Evolutionary conservation across 208 protist genomes (phyloP).

Genomic region (Leishmania major): DNA sequence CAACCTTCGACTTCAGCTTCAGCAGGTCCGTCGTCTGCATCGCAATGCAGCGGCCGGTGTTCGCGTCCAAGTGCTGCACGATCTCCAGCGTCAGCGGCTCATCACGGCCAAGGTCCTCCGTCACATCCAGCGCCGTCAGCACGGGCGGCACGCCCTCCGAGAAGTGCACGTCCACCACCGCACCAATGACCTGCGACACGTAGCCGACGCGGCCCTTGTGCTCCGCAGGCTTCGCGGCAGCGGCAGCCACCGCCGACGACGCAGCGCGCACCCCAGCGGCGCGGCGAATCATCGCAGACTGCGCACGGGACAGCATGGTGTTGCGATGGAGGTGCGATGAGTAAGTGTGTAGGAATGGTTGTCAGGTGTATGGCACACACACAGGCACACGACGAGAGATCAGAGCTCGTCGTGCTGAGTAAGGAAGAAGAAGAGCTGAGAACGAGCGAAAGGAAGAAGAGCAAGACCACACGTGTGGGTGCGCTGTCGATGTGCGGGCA

Average conservation of each 20-base stretch:
- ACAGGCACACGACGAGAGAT: not conserved
- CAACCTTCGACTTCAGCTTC: constrained; percentile 92
- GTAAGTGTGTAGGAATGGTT: not conserved
- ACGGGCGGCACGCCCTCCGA: constrained; percentile 95
- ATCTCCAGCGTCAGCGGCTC: constrained; percentile 97
- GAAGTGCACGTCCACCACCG: constrained; percentile 98
- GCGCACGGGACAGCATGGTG: constrained; percentile 65
- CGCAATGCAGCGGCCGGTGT: constrained; percentile 97
- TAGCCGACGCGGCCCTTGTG: constrained; percentile 85
- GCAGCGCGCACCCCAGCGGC: constrained; percentile 32
- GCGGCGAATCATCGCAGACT: constrained; percentile 52
- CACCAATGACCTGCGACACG: constrained; percentile 97
- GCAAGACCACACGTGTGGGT: not conserved
- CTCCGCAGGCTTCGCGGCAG: constrained; percentile 42
- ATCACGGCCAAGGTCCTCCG: constrained; percentile 74
- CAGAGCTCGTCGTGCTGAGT: not conserved
- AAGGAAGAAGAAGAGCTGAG: not conserved
- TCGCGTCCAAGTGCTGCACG: constrained; percentile 96
- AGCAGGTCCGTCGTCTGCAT: constrained; percentile 99
- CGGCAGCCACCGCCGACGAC: constrained; percentile 20
- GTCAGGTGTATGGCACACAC: not conserved
- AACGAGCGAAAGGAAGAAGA: not conserved
- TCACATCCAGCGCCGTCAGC: constrained; percentile 96
- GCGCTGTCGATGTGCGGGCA: too few species aligned
- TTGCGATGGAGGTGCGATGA: not conserved